Evolutionary conservation across 106 monocot genomes (phyloP).

Genomic region (Apostasia ramifera): DNA sequence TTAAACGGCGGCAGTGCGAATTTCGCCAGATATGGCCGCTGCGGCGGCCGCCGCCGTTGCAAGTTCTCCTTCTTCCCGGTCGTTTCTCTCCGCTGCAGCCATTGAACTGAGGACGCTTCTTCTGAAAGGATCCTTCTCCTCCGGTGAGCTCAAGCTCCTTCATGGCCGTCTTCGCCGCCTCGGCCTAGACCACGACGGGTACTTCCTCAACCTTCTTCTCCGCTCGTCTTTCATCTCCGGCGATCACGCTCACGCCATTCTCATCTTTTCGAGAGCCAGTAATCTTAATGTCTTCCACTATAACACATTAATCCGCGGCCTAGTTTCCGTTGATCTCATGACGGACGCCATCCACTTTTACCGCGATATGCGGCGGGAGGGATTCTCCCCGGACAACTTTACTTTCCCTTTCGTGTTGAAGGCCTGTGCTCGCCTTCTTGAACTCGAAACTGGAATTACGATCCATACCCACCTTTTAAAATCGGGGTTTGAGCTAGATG

Average conservation of each 20-base stretch:
- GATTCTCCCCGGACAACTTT: constrained; percentile 51
- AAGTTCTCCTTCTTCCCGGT: neutral
- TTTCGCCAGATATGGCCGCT: neutral
- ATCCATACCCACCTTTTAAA: constrained; percentile 53
- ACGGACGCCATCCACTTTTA: constrained; percentile 20
- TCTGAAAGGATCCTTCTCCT: neutral
- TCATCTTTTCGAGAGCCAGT: neutral
- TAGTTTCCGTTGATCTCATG: constrained; percentile 19
- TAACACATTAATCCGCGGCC: constrained; percentile 46
- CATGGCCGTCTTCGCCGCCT: constrained; percentile 1
- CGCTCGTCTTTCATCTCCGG: constrained; percentile 5
- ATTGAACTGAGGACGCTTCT: neutral
- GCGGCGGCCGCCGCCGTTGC: neutral
- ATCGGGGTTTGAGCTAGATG: constrained; percentile 33
- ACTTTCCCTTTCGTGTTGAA: constrained; percentile 76
- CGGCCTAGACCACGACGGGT: neutral
- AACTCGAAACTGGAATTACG: constrained; percentile 20
- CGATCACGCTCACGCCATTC: neutral
- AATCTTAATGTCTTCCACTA: constrained; percentile 9
- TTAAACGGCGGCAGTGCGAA: too few species aligned
- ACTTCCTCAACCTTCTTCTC: constrained; percentile 2
- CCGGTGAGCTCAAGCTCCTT: constrained; percentile 5
- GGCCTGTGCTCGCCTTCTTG: constrained; percentile 36
- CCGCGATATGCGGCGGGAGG: constrained; percentile 25
- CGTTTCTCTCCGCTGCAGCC: neutral